Percentiles rank a stretch among this genome's conserved stretches.
Evolutionary conservation across 331 rosid genomes (phyloP).

Genomic region (Pyrus hybrid): DNA sequence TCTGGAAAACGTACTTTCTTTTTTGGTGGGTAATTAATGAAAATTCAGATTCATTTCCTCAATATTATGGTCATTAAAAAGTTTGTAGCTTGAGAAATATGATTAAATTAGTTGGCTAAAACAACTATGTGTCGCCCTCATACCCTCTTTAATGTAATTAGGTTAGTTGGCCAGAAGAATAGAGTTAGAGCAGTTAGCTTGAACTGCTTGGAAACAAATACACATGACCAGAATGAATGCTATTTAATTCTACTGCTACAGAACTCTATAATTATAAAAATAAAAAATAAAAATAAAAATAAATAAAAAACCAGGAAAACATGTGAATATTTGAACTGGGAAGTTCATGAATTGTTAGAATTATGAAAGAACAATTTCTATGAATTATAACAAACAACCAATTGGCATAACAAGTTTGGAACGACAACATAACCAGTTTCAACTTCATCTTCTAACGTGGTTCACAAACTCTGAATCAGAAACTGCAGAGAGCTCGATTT

Average conservation of each 20-base stretch:
- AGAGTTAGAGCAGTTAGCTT: constrained; percentile 27
- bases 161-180: too few relatives aligned
- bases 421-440: constrained; percentile 15
- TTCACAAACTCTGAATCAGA: constrained; percentile 71
- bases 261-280: not conserved
- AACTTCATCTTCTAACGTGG: constrained; percentile 23
- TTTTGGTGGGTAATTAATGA: not conserved
- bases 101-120: too few relatives aligned
- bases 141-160: too few relatives aligned
- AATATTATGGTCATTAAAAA: constrained; percentile 17
- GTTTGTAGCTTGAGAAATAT: not conserved
- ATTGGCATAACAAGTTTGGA: constrained; percentile 11
- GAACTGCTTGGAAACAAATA: constrained; percentile 33
- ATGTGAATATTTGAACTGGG: not conserved
- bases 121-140: too few relatives aligned
- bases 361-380: constrained; percentile 7
- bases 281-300: too few relatives aligned
- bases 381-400: constrained; percentile 13
- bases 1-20: not conserved
- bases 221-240: constrained; percentile 45
- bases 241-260: not conserved
- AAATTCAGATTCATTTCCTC: constrained; percentile 20
- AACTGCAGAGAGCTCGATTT: too few relatives aligned
- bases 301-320: not conserved
- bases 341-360: constrained; percentile 33